phyloP scores from a whole-genome alignment of 2,329 filamentous ascomycete genomes.

The Nemania diffusa region DNA sequence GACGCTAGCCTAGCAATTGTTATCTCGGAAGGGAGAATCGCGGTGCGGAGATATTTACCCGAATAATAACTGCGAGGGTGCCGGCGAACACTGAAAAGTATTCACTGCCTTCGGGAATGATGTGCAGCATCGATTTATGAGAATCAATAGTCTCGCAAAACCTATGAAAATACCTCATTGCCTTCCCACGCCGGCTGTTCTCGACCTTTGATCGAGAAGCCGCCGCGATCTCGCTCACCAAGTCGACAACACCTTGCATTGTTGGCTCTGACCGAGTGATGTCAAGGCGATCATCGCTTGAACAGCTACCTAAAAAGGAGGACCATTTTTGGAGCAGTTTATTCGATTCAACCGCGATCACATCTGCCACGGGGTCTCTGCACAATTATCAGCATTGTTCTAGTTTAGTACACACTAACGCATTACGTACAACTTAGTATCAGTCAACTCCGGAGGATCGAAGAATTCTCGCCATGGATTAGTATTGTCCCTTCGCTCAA shows the following conservation, averaged over 20 bases:
- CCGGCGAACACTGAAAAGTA: constrained; percentile 49
- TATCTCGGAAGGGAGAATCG: neutral
- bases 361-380: constrained; percentile 22
- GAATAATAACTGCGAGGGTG: constrained; percentile 43
- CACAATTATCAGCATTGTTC: neutral
- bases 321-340: constrained; percentile 24
- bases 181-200: constrained; percentile 27
- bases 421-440: constrained; percentile 17
- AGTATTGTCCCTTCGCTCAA: neutral
- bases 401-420: neutral
- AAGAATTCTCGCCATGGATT: constrained; percentile 31
- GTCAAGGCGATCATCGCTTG: constrained; percentile 20
- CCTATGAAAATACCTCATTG: constrained; percentile 40
- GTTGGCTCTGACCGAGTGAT: constrained; percentile 9
- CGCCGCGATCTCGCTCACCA: constrained; percentile 8
- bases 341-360: constrained; percentile 26
- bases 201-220: constrained; percentile 15
- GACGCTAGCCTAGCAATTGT: constrained; percentile 25
- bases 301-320: constrained; percentile 18
- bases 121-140: constrained; percentile 42
- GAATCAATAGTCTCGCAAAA: constrained; percentile 43
- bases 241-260: constrained; percentile 26
- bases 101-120: constrained; percentile 47
- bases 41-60: constrained; percentile 31
- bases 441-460: constrained; percentile 13